Base-by-base conservation (phyloP, 2,329 filamentous ascomycete genomes). In the Colletotrichum sp. region DNA sequence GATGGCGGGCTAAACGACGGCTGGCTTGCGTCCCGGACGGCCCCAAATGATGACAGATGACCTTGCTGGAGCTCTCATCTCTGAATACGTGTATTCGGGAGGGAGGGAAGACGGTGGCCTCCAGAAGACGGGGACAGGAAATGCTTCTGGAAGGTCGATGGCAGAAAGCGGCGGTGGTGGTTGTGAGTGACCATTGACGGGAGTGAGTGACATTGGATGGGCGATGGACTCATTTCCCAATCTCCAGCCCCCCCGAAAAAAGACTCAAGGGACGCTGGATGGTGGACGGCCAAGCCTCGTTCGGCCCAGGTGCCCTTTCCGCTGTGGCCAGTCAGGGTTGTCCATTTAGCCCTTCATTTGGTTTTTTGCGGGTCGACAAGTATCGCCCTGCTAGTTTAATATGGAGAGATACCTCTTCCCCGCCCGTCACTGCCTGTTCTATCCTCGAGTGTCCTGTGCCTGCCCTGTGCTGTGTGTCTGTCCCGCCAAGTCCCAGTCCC, bases 261-360 rank as follows among this genome's bases (percentile, higher is more conserved):
- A 55, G 32, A 66, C 36, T 43, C 43, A 67, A 39, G 48, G 67
- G 34, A 21, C 32, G 57, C 60, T 67, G 61, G 63, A 32, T 9
- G 57, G 68, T 67, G 61, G 63, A 32, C 70, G 61, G 48, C 69
- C 69, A 68, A 72, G 72, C 72, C 69, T 30, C 39, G 24, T 72
- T 72, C 30, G 63, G 68, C 63, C 32, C 39, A 32, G 64, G 43
- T 30, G 55, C 67, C 7, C 21, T 30, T 26, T 48, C 7, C 43
- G 43, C 24, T 32, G 32, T 18, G 43, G n/a, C 73, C 73, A 75
- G 36, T 75, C 63, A 75, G 9, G 28, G 13, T 7, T 34, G 24
- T 18, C 26, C 8, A 30, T 48, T 28, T 21, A 9, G 4, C 26
- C 60, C 30, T 72, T 72, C 55, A 68, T 72, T 72, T 68, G 63